These are phyloP conservation scores for Eucalyptus polybractea DNA, from an alignment of 345 rosid genomes.

Conservation along the genomic window DNA sequence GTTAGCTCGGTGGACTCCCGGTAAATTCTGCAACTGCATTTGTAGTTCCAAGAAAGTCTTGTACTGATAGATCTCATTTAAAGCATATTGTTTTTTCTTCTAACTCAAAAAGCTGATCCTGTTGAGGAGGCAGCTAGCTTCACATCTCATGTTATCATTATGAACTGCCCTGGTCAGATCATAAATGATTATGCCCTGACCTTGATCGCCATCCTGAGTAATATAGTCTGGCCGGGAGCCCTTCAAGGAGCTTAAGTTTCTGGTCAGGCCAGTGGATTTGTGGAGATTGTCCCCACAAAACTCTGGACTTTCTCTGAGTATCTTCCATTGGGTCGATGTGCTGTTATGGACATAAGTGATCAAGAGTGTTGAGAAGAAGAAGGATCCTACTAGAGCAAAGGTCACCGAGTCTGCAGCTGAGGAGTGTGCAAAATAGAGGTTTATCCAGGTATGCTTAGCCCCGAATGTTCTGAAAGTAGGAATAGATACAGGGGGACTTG, in stretches of 20 bases:
- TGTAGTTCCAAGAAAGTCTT: not conserved
- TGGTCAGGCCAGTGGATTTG: not conserved
- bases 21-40: not conserved
- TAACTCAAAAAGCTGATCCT: not conserved
- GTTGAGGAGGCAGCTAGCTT: not conserved
- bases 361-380: conserved; percentile 12
- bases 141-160: not conserved
- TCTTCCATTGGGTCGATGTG: conserved; percentile 16
- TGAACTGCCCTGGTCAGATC: not conserved
- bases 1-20: not conserved
- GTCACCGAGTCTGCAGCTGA: conserved; percentile 19
- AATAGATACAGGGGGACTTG: not conserved
- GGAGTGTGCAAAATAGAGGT: not conserved
- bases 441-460: not conserved
- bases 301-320: conserved; percentile 10
- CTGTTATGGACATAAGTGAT: conserved; percentile 15
- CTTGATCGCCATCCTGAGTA: not conserved
- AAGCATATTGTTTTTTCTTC: not conserved
- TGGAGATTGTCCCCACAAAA: conserved; percentile 11
- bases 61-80: not conserved
- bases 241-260: not conserved
- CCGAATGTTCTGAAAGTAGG: not conserved
- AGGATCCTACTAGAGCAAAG: conserved; percentile 20
- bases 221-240: not conserved
- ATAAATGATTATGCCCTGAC: not conserved